These are phyloP conservation scores for Zygoascus tannicola DNA, from an alignment of 805 yeast genomes.

Conservation along the genomic window DNA sequence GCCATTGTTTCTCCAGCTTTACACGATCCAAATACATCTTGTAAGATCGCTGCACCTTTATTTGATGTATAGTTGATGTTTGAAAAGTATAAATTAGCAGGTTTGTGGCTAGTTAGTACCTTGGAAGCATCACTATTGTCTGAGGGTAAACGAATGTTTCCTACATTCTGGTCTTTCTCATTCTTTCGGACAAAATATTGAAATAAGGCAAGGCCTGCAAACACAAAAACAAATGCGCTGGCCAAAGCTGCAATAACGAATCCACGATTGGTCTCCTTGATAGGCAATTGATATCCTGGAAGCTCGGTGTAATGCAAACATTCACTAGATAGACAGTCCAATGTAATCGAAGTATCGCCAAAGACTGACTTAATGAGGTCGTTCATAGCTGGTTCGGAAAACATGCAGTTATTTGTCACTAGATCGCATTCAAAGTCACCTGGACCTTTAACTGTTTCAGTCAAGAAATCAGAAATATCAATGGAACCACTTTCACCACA, in stretches of 20 bases:
- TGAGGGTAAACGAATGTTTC: slow-evolving; percentile 23
- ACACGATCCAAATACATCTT: slow-evolving; percentile 62
- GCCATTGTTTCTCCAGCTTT: slow-evolving; percentile 87
- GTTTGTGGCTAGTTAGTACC: slow-evolving; percentile 46
- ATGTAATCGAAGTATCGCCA: slow-evolving; percentile 86
- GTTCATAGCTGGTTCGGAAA: slow-evolving; percentile 94
- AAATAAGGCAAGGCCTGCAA: slow-evolving; percentile 10
- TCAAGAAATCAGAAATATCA: slow-evolving; percentile 85
- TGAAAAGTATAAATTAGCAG: slow-evolving; percentile 70
- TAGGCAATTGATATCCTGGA: slow-evolving; percentile 79
- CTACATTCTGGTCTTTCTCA: slow-evolving; percentile 14
- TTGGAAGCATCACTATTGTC: slow-evolving; percentile 37
- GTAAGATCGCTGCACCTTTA: slow-evolving; percentile 38
- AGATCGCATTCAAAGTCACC: slow-evolving; percentile 84
- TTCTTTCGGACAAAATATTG: slow-evolving; percentile 14
- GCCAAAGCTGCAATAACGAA: slow-evolving; percentile 19
- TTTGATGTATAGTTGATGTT: slow-evolving; percentile 56
- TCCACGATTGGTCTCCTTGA: slow-evolving; percentile 23
- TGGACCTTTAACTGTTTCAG: slow-evolving; percentile 86
- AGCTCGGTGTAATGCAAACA: slow-evolving; percentile 87
- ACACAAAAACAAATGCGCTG: slow-evolving; percentile 16
- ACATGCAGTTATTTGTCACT: slow-evolving; percentile 50
- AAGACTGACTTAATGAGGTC: slow-evolving; percentile 81
- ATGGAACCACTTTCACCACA: slow-evolving; percentile 94
- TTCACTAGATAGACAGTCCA: slow-evolving; percentile 78